A percentile compares a stretch with the other conserved stretches of the same genome.
Evolutionary conservation across 1,284 basidiomycete genomes (phyloP).

Genomic region (Sphagnurus paluster): DNA sequence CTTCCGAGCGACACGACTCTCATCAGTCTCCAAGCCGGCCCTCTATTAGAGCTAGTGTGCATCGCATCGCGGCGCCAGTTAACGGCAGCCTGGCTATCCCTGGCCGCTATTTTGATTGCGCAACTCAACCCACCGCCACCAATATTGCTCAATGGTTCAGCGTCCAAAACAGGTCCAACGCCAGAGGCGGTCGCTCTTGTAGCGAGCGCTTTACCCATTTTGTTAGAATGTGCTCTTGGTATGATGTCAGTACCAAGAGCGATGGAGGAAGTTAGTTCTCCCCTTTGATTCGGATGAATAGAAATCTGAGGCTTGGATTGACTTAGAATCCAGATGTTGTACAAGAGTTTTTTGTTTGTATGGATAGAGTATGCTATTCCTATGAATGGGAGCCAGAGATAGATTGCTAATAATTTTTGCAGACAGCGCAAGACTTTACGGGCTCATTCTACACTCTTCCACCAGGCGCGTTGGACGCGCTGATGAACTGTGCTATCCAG

Average conservation of each 20-base stretch:
- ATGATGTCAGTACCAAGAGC: constrained; percentile 57
- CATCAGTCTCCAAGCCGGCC: constrained; percentile 76
- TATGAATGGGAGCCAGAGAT: neutral
- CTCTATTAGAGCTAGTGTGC: constrained; percentile 78
- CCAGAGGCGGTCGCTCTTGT: constrained; percentile 48
- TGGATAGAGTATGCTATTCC: constrained; percentile 56
- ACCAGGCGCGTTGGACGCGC: constrained; percentile 61
- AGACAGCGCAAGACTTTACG: constrained; percentile 78
- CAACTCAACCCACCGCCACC: constrained; percentile 76
- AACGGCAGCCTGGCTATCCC: constrained; percentile 81
- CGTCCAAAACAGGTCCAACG: constrained; percentile 34
- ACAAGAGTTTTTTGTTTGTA: constrained; percentile 82
- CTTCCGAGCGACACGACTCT: constrained; percentile 73
- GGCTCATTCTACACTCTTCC: constrained; percentile 69
- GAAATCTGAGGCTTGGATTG: neutral
- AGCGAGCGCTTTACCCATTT: constrained; percentile 51
- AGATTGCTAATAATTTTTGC: constrained; percentile 3
- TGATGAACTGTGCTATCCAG: constrained; percentile 72
- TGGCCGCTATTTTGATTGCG: constrained; percentile 75
- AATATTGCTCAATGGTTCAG: constrained; percentile 26
- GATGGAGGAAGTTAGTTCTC: constrained; percentile 66
- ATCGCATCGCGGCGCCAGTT: constrained; percentile 71
- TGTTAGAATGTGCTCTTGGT: constrained; percentile 63
- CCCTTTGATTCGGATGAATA: too few relatives aligned
- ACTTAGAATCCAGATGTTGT: constrained; percentile 83